Evolutionary conservation across 2,329 filamentous ascomycete genomes (phyloP).

Genomic region (Calonectria honghensis): DNA sequence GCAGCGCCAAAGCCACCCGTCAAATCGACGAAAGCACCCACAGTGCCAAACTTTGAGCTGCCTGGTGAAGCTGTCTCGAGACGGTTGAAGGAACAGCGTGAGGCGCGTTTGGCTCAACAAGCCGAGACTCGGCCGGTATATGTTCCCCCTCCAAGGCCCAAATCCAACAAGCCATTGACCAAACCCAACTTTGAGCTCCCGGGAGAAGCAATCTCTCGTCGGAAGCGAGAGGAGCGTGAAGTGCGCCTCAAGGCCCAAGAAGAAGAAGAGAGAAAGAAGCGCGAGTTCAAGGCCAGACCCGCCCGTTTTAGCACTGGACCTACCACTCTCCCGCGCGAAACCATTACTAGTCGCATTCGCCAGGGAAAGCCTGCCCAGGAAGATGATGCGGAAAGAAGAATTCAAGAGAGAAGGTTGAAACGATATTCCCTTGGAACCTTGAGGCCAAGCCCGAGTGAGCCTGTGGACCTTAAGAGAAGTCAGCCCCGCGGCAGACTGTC

Average conservation of each 20-base stretch:
- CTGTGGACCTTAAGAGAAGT: conserved; percentile 38
- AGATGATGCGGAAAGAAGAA: conserved; percentile 47
- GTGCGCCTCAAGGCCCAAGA: conserved; percentile 73
- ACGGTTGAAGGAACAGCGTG: conserved; percentile 74
- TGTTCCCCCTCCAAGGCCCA: conserved; percentile 66
- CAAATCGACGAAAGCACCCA: conserved; percentile 74
- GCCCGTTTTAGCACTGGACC: conserved; percentile 67
- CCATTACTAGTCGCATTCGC: conserved; percentile 74
- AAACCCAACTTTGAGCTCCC: conserved; percentile 77
- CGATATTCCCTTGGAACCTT: conserved; percentile 50
- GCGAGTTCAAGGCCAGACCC: conserved; percentile 79
- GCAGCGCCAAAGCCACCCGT: conserved; percentile 63
- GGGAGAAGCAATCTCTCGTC: conserved; percentile 75
- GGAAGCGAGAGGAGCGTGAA: conserved; percentile 74
- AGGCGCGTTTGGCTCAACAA: conserved; percentile 69
- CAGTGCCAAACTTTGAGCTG: conserved; percentile 75
- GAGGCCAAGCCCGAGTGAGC: conserved; percentile 31
- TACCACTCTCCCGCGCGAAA: conserved; percentile 71
- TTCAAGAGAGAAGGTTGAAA: conserved; percentile 49
- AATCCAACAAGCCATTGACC: conserved; percentile 71
- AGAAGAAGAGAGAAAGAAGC: conserved; percentile 75
- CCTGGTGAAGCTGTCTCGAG: conserved; percentile 77
- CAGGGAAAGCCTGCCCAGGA: conserved; percentile 65
- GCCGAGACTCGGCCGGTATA: conserved; percentile 59
- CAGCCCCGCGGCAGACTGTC: conserved; percentile 56